Evolutionary conservation across 2,329 filamentous ascomycete species (phyloP), one percentile per base, ranked within the genome.

Genomic region (Neopestalotiopsis sp.): DNA sequence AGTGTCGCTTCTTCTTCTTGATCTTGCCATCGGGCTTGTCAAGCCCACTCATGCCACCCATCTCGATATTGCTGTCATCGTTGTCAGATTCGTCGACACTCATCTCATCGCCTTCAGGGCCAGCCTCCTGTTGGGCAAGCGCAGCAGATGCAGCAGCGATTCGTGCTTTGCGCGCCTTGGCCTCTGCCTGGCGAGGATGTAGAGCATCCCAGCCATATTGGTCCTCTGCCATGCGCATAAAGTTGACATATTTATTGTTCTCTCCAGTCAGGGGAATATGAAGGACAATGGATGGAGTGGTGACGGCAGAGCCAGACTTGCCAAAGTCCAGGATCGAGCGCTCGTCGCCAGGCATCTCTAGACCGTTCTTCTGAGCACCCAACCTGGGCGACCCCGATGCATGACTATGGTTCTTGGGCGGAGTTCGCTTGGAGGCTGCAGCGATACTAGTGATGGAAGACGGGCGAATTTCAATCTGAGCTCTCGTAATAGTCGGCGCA

Each of bases 151-250:
- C 94, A 4, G 94, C 94, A 5, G 94, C 94, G 66, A 98, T 95
- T 68, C 94, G 92, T 20, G 94, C 92, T 74, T 97, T 91, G 67
- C 94, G 92, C 75, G 97, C 94, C 72, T 93, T 91, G 72, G 96
- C 94, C 40, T 95, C 95, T 1, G 96, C 96, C 71, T 97, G 87
- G 7, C 95, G 92, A 38, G 96, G 96, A 78, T 98, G 95, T 45
- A 98, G 86, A 0, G 95, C 96, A 71, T 97, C 94, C 86, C 95
- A 97, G 30, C 96, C 96, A 79, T 98, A 98, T 71, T 92, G 92
- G 72, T 97, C 94, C 80, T 97, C 94, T 12, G 97, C 96, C 81
- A 98, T 87, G 59, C 94, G 93, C 76, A 95, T 95, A 73, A 98
- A 98, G 79, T 98, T 98, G 81, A 99, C 90, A 70, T 97, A 95